Evolutionary conservation across 208 protist genomes (phyloP).

Genomic region (Leishmania lainsoni): DNA sequence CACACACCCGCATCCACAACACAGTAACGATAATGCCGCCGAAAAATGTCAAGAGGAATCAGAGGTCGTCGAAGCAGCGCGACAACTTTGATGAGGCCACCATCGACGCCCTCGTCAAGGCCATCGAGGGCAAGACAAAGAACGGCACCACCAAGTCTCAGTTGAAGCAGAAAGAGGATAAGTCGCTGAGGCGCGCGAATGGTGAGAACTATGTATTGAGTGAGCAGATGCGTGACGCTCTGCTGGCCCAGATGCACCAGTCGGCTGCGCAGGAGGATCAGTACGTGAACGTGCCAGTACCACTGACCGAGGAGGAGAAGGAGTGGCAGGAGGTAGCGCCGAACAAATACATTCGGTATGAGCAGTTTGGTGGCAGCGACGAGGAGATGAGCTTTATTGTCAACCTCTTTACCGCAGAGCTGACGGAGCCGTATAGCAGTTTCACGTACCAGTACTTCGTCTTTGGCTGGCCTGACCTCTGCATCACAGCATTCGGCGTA

Average conservation of each 20-base stretch:
- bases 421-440: slow-evolving; percentile 98
- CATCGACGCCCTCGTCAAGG: slow-evolving; percentile 67
- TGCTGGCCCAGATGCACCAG: slow-evolving; percentile 45
- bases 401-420: slow-evolving; percentile 93
- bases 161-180: slow-evolving; percentile 47
- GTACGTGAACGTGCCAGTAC: slow-evolving; percentile 64
- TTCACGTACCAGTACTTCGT: slow-evolving; percentile 99
- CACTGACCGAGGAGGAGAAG: slow-evolving; percentile 52
- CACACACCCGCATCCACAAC: not conserved
- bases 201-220: slow-evolving; percentile 27
- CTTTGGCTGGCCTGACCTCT: slow-evolving; percentile 96
- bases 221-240: slow-evolving; percentile 38
- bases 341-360: slow-evolving; percentile 79
- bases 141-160: slow-evolving; percentile 75
- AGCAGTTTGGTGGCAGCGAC: slow-evolving; percentile 76
- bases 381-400: slow-evolving; percentile 92
- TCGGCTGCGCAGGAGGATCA: slow-evolving; percentile 44
- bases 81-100: slow-evolving; percentile 40
- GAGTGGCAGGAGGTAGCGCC: slow-evolving; percentile 71
- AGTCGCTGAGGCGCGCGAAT: slow-evolving; percentile 40
- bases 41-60: slow-evolving; percentile 36
- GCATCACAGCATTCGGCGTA: slow-evolving; percentile 83
- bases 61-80: slow-evolving; percentile 36
- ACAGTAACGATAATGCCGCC: slow-evolving; percentile 21
- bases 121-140: slow-evolving; percentile 70